Percentiles rank a stretch among this genome's conserved stretches.
phyloP scores from a whole-genome alignment of 2,329 filamentous ascomycete species.

The Pseudogymnoascus destructans region DNA sequence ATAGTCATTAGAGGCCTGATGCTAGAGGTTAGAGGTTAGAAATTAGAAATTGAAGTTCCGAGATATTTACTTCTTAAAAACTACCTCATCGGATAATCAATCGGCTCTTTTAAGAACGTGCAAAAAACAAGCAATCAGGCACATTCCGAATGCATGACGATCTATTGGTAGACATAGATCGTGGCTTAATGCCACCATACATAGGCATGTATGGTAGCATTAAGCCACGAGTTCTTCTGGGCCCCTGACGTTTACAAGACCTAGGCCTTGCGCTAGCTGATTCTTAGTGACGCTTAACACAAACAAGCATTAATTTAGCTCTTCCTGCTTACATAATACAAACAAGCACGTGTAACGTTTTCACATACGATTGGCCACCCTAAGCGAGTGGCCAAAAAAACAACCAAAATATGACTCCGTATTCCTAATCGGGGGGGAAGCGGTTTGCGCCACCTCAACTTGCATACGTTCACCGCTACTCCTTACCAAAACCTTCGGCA shows the following conservation, averaged over 20 bases:
- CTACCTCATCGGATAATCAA: neutral
- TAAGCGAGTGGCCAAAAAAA: too few relatives aligned
- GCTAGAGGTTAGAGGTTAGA: neutral
- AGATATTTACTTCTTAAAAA: neutral
- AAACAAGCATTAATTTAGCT: neutral
- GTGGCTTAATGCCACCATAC: too few relatives aligned
- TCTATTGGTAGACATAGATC: neutral
- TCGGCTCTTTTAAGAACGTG: neutral
- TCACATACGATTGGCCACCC: too few relatives aligned
- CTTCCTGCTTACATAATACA: too few relatives aligned
- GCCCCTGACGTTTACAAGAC: neutral
- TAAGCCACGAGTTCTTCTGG: neutral
- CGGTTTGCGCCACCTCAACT: too few relatives aligned
- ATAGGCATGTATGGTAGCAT: too few relatives aligned
- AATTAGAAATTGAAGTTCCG: neutral
- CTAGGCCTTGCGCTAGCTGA: neutral
- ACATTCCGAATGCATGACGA: neutral
- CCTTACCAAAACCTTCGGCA: too few relatives aligned
- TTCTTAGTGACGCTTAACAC: neutral
- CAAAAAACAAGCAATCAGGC: neutral
- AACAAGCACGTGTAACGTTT: too few relatives aligned
- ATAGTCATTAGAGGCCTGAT: neutral
- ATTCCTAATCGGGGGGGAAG: too few relatives aligned
- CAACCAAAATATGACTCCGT: too few relatives aligned
- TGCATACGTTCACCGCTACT: too few relatives aligned